A percentile compares a stretch with the other conserved stretches of the same genome.
Evolutionary conservation across 148 eudicot genomes (phyloP).

Genomic region (Beta vulgaris): DNA sequence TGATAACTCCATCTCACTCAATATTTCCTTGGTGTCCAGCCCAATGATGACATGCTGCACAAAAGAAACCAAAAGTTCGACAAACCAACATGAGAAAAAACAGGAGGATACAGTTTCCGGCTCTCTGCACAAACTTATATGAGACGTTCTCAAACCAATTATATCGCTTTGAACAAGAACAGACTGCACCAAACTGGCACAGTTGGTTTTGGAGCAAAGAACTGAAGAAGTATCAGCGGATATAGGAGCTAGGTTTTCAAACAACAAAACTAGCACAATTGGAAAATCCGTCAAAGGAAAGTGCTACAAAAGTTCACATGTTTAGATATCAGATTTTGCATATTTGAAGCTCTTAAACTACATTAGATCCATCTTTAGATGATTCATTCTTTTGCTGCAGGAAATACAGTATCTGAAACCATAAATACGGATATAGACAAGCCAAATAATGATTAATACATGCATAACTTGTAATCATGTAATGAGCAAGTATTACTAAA

Average conservation of each 20-base stretch:
- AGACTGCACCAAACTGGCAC: background rate
- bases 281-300: background rate
- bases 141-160: background rate
- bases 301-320: background rate
- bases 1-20: slow-evolving; percentile 69
- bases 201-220: background rate
- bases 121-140: background rate
- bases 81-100: slow-evolving; percentile 8
- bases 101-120: background rate
- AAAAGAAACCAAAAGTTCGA: slow-evolving; percentile 18
- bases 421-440: background rate
- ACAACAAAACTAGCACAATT: background rate
- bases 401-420: background rate
- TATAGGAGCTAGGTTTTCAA: background rate
- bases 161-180: slow-evolving; percentile 1
- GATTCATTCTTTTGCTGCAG: background rate
- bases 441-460: background rate
- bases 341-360: background rate
- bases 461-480: slow-evolving; percentile 1
- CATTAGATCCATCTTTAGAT: background rate
- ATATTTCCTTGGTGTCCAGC: slow-evolving; percentile 75
- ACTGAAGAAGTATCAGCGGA: background rate
- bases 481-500: background rate
- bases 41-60: slow-evolving; percentile 98
- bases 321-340: background rate